A percentile compares a stretch with the other conserved stretches of the same genome.
phyloP scores from a whole-genome alignment of 2,329 filamentous ascomycete genomes.

The Cryoendolithus antarcticus region DNA sequence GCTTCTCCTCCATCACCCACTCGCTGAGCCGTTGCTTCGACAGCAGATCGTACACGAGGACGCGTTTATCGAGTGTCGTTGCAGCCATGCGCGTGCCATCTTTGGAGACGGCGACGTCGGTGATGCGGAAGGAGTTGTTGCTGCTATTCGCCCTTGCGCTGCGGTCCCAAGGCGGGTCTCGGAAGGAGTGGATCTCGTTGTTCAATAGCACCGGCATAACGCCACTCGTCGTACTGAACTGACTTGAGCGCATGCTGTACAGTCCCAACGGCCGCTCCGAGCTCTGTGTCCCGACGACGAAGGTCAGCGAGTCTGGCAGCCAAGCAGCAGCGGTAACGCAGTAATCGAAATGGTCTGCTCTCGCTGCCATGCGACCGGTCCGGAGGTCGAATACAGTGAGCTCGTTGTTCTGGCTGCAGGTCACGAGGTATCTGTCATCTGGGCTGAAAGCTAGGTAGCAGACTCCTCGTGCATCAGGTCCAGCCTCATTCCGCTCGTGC shows the following conservation, averaged over 20 bases:
- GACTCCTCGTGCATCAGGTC: conserved; percentile 40
- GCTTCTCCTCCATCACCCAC: conserved; percentile 53
- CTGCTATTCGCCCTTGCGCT: background rate
- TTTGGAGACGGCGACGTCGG: conserved; percentile 71
- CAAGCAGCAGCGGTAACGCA: conserved; percentile 86
- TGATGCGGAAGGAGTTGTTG: conserved; percentile 55
- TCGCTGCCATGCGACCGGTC: conserved; percentile 47
- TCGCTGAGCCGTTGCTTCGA: conserved; percentile 48
- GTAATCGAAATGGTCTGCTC: conserved; percentile 60
- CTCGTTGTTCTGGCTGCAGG: conserved; percentile 45
- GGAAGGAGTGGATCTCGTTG: conserved; percentile 20
- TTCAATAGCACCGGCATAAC: conserved; percentile 10
- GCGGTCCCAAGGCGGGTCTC: conserved; percentile 33
- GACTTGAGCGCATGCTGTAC: conserved; percentile 16
- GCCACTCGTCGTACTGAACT: background rate
- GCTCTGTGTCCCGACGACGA: conserved; percentile 70
- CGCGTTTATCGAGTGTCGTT: conserved; percentile 55
- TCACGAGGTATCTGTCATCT: conserved; percentile 74
- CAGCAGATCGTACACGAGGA: conserved; percentile 70
- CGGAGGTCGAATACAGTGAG: conserved; percentile 21
- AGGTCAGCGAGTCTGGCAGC: conserved; percentile 63
- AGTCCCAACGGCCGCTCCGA: conserved; percentile 55
- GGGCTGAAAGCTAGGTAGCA: conserved; percentile 84
- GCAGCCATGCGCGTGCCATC: conserved; percentile 72
- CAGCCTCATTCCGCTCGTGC: conserved; percentile 13